These are phyloP conservation scores for Fragilariopsis cylindrus DNA, from an alignment of 108 stramenopile genomes.

Conservation along the genomic window DNA sequence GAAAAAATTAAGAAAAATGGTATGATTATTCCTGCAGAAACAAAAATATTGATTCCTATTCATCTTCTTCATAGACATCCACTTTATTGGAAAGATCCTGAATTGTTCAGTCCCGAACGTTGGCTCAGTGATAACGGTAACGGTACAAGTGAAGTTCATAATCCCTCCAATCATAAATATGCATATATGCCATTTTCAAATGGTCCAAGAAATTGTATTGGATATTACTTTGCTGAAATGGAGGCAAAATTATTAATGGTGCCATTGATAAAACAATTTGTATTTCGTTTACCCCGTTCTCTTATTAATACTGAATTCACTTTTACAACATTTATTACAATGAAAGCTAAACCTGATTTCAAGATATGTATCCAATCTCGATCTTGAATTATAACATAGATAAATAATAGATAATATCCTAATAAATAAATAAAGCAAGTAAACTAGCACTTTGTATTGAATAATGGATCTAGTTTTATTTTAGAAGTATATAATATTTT, in stretches of 20 bases:
- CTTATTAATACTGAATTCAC: conserved; percentile 39
- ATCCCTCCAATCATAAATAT: conserved; percentile 32
- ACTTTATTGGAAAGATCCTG: conserved; percentile 62
- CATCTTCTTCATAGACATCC: conserved; percentile 58
- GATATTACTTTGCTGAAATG: conserved; percentile 58
- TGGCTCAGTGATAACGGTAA: conserved; percentile 45
- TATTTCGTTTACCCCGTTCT: conserved; percentile 39
- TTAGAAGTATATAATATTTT: too few species aligned
- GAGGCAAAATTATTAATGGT: conserved; percentile 72
- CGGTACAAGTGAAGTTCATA: background rate
- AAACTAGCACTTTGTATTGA: too few species aligned
- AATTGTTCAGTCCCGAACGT: conserved; percentile 61
- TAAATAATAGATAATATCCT: background rate
- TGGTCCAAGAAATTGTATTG: conserved; percentile 62
- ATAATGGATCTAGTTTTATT: too few species aligned
- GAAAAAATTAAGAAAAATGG: conserved; percentile 39
- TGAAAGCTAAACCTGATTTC: conserved; percentile 52
- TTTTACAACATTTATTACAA: conserved; percentile 42
- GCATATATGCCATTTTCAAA: conserved; percentile 67
- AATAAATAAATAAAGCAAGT: background rate
- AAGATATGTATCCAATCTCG: conserved; percentile 31
- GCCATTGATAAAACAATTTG: conserved; percentile 45
- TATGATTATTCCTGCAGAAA: conserved; percentile 43
- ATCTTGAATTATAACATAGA: background rate
- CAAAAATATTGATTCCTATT: conserved; percentile 46